Conservation (phyloP, 192 early-diverging fungal species). For the Coemansia sp. region DNA sequence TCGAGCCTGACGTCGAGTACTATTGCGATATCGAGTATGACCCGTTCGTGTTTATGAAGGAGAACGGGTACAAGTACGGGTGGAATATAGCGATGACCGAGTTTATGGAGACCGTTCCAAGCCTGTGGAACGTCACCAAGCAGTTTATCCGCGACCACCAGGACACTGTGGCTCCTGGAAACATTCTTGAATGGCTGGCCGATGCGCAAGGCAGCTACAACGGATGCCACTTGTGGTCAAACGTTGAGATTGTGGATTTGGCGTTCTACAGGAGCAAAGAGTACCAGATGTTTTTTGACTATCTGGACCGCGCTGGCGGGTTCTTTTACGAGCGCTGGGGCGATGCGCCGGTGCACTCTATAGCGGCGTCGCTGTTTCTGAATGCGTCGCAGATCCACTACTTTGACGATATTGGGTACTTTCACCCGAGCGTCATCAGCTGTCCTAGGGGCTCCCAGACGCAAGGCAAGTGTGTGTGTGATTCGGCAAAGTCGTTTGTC, state of each 20-base stretch:
- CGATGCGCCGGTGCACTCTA: slow-evolving; percentile 61
- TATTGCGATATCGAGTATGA: slow-evolving; percentile 51
- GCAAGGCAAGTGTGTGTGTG: slow-evolving; percentile 7
- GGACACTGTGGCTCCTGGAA: slow-evolving; percentile 3
- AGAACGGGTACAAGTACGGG: slow-evolving; percentile 39
- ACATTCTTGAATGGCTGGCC: slow-evolving; percentile 19
- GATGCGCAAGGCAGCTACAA: slow-evolving; percentile 46
- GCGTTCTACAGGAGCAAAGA: slow-evolving; percentile 58
- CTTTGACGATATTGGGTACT: slow-evolving; percentile 69
- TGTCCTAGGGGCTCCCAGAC: neutral
- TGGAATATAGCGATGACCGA: slow-evolving; percentile 37
- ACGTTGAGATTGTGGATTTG: slow-evolving; percentile 80
- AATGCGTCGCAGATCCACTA: slow-evolving; percentile 58
- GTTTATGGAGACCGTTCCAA: slow-evolving; percentile 32
- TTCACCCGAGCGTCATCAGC: slow-evolving; percentile 29
- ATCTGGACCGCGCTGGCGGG: slow-evolving; percentile 71
- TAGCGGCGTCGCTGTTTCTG: slow-evolving; percentile 58
- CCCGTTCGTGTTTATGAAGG: slow-evolving; percentile 45
- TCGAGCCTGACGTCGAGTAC: slow-evolving; percentile 52
- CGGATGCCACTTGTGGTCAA: slow-evolving; percentile 74
- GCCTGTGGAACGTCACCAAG: slow-evolving; percentile 38
- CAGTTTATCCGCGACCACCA: slow-evolving; percentile 14
- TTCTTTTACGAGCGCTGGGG: slow-evolving; percentile 82
- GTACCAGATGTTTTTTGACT: slow-evolving; percentile 65
- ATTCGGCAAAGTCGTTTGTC: slow-evolving; percentile 10